Percentiles rank a stretch among this genome's conserved stretches.
Conservation (phyloP, 768 basidiomycete species). For the Boletellus ananiceps region DNA sequence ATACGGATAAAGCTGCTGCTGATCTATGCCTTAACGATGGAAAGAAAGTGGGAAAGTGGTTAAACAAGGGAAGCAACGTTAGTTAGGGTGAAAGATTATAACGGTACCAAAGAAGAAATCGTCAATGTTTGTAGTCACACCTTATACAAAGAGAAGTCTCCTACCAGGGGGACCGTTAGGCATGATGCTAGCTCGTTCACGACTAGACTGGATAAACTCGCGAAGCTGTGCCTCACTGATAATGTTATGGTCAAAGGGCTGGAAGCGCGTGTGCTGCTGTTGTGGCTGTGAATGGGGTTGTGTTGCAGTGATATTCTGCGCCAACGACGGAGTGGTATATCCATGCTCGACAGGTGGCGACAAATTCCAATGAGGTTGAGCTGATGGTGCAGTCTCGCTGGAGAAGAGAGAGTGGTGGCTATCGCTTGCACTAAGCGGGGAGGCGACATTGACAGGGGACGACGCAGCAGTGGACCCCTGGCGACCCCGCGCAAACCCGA, state of each 20-base stretch:
- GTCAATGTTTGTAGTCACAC: constrained; percentile 30
- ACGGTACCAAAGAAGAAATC: constrained; percentile 26
- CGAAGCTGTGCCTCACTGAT: constrained; percentile 75
- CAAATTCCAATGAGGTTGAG: constrained; percentile 43
- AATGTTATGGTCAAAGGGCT: constrained; percentile 48
- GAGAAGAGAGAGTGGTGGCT: constrained; percentile 47
- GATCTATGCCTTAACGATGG: constrained; percentile 31
- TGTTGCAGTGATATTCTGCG: constrained; percentile 41
- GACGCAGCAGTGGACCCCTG: constrained; percentile 55
- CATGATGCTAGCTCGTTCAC: constrained; percentile 45
- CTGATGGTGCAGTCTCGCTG: constrained; percentile 33
- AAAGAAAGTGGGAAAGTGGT: constrained; percentile 13
- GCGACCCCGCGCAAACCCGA: constrained; percentile 74
- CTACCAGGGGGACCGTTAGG: constrained; percentile 42
- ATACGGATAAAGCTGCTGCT: constrained; percentile 32
- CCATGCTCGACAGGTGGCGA: constrained; percentile 40
- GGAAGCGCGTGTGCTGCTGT: constrained; percentile 41
- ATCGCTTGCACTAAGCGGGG: constrained; percentile 51
- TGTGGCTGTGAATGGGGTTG: constrained; percentile 32
- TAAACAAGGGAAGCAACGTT: constrained; percentile 11
- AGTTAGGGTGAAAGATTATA: constrained; percentile 21
- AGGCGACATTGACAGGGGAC: constrained; percentile 54
- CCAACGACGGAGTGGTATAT: constrained; percentile 44
- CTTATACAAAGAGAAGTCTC: constrained; percentile 42
- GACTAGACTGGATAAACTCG: constrained; percentile 69